These are phyloP conservation scores for Hypholoma sublateritium DNA, from an alignment of 768 basidiomycete species.

Conservation along the genomic window DNA sequence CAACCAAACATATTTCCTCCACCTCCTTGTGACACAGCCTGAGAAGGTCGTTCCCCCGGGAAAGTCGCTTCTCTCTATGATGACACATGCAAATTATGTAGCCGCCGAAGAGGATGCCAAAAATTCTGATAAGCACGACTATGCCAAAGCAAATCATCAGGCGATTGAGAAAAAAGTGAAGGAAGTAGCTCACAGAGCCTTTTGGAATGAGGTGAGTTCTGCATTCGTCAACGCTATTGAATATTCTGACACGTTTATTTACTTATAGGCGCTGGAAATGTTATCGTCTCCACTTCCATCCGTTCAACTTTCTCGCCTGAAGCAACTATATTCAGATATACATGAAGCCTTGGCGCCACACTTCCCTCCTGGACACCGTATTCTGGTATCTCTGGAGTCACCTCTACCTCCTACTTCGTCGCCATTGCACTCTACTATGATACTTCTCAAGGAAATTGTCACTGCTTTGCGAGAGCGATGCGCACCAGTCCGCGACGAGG, in stretches of 20 bases:
- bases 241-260: not conserved
- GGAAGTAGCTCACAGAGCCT: constrained; percentile 60
- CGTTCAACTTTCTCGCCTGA: constrained; percentile 58
- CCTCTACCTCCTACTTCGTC: constrained; percentile 69
- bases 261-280: constrained; percentile 49
- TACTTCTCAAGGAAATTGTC: constrained; percentile 55
- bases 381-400: constrained; percentile 51
- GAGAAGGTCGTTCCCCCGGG: constrained; percentile 62
- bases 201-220: constrained; percentile 69
- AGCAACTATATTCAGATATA: constrained; percentile 55
- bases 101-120: constrained; percentile 8
- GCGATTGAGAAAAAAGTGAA: constrained; percentile 41
- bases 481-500: constrained; percentile 61
- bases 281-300: constrained; percentile 61
- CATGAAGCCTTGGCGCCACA: constrained; percentile 49
- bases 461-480: constrained; percentile 56
- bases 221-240: not conserved
- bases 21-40: constrained; percentile 65
- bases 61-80: constrained; percentile 69
- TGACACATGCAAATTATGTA: constrained; percentile 35
- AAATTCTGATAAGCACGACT: not conserved
- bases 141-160: constrained; percentile 7
- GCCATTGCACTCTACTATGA: constrained; percentile 58
- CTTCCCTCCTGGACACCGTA: constrained; percentile 53
- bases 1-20: constrained; percentile 64